phyloP scores from a whole-genome alignment of 202 grass and related monocot species.

The Schoenoplectus tabernaemontani region DNA sequence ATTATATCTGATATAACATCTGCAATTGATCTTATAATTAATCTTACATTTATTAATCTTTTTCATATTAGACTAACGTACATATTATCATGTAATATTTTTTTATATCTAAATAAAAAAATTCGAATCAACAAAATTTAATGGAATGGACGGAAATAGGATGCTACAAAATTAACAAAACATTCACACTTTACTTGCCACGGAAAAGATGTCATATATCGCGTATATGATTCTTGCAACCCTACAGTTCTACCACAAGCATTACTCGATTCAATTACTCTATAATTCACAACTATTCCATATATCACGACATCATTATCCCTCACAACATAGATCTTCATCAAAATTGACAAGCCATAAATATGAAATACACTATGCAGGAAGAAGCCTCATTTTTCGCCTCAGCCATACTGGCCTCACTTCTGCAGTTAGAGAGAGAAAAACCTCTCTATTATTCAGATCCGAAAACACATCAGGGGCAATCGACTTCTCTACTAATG shows the following conservation, averaged over 20 bases:
- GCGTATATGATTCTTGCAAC: too few species aligned
- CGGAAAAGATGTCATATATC: too few species aligned
- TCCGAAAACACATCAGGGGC: constrained; percentile 64
- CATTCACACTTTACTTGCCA: too few species aligned
- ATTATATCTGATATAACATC: too few species aligned
- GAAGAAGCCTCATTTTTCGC: constrained; percentile 63
- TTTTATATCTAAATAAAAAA: too few species aligned
- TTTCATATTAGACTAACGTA: too few species aligned
- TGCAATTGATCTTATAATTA: too few species aligned
- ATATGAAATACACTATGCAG: background rate
- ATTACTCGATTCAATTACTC: constrained; percentile 2
- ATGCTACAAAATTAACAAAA: too few species aligned
- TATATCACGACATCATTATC: background rate
- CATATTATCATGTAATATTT: too few species aligned
- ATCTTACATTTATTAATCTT: too few species aligned
- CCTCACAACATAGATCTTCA: background rate
- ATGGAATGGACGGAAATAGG: too few species aligned
- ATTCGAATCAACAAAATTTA: too few species aligned
- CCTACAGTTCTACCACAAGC: background rate
- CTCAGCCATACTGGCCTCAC: constrained; percentile 66
- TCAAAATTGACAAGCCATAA: constrained; percentile 9
- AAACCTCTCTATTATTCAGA: constrained; percentile 58
- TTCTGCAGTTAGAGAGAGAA: constrained; percentile 44
- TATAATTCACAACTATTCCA: background rate
- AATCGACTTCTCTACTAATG: constrained; percentile 61